Conservation (phyloP, 139 green algal species). For the Tetradesmus lagerheimii region DNA sequence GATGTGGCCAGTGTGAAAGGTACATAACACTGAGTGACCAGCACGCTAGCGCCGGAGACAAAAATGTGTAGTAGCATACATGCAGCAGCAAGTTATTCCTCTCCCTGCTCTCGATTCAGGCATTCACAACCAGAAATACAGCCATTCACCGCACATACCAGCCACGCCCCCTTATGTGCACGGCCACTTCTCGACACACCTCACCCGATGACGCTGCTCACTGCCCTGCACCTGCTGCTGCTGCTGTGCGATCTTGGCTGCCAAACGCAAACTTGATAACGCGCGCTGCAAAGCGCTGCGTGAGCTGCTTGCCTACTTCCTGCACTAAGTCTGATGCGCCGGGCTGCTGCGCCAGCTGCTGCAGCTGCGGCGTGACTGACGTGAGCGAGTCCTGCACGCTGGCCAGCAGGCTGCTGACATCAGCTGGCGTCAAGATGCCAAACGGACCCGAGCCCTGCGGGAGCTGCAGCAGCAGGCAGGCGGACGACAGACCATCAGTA, state of each 20-base stretch:
- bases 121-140: neutral
- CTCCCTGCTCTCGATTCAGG: neutral
- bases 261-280: slow-evolving; percentile 80
- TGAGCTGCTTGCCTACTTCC: slow-evolving; percentile 71
- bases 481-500: neutral
- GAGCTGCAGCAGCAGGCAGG: slow-evolving; percentile 13
- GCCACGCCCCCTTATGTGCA: neutral
- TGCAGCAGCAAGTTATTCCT: neutral
- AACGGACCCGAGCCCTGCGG: slow-evolving; percentile 60
- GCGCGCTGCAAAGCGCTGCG: slow-evolving; percentile 73
- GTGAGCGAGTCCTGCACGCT: slow-evolving; percentile 47
- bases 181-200: neutral
- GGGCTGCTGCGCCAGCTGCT: slow-evolving; percentile 59
- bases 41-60: neutral
- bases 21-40: too few species aligned
- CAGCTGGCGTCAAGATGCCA: slow-evolving; percentile 57
- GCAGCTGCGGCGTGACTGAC: slow-evolving; percentile 41
- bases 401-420: slow-evolving; percentile 49
- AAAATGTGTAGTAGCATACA: neutral
- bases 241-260: neutral
- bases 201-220: neutral
- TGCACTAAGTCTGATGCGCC: slow-evolving; percentile 72
- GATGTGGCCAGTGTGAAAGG: neutral
- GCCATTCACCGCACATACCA: neutral
- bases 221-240: neutral